Base-by-base conservation (phyloP, 768 basidiomycete species). In the Boletus patriciae region DNA sequence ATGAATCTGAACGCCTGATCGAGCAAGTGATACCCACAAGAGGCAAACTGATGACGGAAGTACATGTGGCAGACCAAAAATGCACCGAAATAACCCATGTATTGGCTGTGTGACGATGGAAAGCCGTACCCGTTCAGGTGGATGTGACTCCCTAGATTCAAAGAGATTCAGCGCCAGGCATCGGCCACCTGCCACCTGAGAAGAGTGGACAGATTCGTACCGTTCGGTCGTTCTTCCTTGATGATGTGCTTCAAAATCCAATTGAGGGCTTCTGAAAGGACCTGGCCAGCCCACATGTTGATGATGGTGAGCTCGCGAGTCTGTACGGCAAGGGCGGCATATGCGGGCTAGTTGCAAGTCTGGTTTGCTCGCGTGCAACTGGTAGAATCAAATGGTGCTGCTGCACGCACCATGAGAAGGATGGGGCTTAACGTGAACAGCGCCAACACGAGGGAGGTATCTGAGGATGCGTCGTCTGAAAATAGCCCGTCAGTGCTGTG, bases 101-200 rank as follows among this genome's bases (percentile, higher is more conserved):
- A 92, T 71, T 94, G 92, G 70, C 89, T 90, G 66, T 94, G 92
- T 15, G 90, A 92, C 1, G 91, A 92, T 0, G 92, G 92, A 63
- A 93, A 93, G 8, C 90, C 92, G 66, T 92, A 93, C 15, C 91
- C 91, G 52, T 80, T 80, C 19, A 72, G 52, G 23, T 67, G 62
- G 23, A 68, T 15, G n/a, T 46, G 19, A 21, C 59, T 54, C 13
- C 52, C 70, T 72, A 6, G 18, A 44, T 25, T 18, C 27, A 31
- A 23, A 16, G 18, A 27, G n/a, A 49, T 48, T 64, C 38, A 61
- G 57, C 27, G 18, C 7, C 46, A 15, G 33, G 3, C 21, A 33
- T 21, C 21, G 31, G 44, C 12, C 29, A 23, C 21, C 41, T 16
- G 44, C 12, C 29, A 23, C 21, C 41, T 16, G 16, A 10, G 19